A percentile compares a stretch with the other conserved stretches of the same genome.
Conservation (phyloP, 2,329 filamentous ascomycete genomes). For the Myriosclerotinia curreyana region DNA sequence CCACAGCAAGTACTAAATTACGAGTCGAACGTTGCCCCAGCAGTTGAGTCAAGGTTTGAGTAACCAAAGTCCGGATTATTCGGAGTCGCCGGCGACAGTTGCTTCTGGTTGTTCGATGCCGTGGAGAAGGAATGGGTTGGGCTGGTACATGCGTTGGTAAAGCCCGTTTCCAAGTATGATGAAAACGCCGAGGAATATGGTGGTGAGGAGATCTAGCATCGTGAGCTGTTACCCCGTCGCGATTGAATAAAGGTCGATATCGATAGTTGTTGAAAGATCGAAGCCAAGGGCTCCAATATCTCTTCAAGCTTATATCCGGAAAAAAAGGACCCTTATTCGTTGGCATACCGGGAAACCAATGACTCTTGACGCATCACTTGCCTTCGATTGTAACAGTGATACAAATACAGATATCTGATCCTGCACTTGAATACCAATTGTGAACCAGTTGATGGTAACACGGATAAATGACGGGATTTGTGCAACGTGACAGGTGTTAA, state of each 20-base stretch:
- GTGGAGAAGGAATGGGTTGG: not conserved
- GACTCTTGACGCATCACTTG: not conserved
- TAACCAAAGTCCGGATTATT: not conserved
- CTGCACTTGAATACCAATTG: not conserved
- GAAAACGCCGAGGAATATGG: conserved; percentile 6
- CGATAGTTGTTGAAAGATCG: not conserved
- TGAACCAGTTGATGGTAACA: conserved; percentile 2
- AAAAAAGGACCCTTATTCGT: not conserved
- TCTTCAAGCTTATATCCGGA: not conserved
- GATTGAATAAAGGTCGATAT: not conserved
- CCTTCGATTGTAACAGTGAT: not conserved
- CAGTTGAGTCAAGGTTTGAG: not conserved
- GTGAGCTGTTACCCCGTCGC: not conserved
- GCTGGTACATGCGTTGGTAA: not conserved
- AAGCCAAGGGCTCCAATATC: not conserved
- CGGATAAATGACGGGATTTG: not conserved
- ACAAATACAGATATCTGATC: not conserved
- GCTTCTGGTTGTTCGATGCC: not conserved
- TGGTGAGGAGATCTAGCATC: conserved; percentile 18
- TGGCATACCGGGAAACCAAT: not conserved
- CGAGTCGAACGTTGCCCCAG: not conserved
- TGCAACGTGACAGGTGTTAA: conserved; percentile 14
- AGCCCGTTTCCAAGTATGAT: conserved; percentile 13
- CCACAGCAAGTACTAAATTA: not conserved
- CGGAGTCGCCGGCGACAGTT: not conserved